A percentile compares a stretch with the other conserved stretches of the same genome.
These are phyloP conservation scores for Plasmodium malariae DNA, from an alignment of 169 alveolate genomes.

Conservation along the genomic window DNA sequence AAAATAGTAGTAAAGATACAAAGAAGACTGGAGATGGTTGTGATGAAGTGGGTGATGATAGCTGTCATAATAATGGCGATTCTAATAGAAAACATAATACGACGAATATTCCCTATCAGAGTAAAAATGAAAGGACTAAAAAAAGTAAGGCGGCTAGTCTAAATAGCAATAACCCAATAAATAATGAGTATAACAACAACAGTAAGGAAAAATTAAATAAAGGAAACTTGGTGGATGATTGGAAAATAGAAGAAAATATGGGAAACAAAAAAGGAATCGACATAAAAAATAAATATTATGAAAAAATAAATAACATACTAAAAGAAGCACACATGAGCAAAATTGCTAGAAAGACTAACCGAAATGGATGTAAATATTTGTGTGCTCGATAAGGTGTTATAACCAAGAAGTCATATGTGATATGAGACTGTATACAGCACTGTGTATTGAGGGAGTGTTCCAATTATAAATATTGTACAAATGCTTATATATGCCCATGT, in stretches of 20 bases:
- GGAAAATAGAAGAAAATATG: conserved; percentile 4
- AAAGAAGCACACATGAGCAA: conserved; percentile 39
- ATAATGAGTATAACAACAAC: not conserved
- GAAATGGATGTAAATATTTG: too few relatives aligned
- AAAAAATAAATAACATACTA: conserved; percentile 33
- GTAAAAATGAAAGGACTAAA: not conserved
- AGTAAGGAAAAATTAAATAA: not conserved
- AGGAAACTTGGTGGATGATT: not conserved
- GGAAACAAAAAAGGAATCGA: conserved; percentile 2
- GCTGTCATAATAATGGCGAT: not conserved
- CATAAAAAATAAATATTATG: conserved; percentile 51
- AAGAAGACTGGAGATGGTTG: not conserved
- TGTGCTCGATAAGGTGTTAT: too few relatives aligned
- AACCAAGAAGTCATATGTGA: too few relatives aligned
- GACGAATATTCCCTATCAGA: not conserved
- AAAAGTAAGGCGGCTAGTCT: not conserved
- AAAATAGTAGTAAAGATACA: not conserved
- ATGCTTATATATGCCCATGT: too few relatives aligned
- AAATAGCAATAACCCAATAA: not conserved
- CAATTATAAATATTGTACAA: too few relatives aligned
- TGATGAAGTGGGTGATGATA: not conserved
- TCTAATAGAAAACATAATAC: not conserved
- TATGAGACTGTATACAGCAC: too few relatives aligned
- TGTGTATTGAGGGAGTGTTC: too few relatives aligned
- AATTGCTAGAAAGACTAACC: conserved; percentile 39